Base-by-base conservation (phyloP, 345 rosid genomes). In the Fremontodendron californicum region DNA sequence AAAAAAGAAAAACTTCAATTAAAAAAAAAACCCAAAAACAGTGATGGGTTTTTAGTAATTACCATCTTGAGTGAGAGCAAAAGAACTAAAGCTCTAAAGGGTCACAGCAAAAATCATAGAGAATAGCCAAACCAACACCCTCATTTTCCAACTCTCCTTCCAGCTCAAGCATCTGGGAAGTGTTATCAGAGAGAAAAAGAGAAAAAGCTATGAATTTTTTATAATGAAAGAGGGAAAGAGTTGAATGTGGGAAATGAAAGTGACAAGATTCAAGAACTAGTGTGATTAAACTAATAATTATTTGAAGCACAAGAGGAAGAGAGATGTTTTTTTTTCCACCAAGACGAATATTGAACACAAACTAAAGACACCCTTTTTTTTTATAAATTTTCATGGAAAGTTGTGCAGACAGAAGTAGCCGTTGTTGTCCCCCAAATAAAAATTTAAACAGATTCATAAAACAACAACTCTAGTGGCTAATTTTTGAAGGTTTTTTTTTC, bases 21-120 rank as follows among this genome's bases (percentile, higher is more conserved):
- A 25, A 46, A 62, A 4, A 58, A 37, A 25, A 39, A 16, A 15
- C 1, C 23, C 37, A 39, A 80, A 62, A 19, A 29, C 11, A 27
- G 63, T 73, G 58, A 67, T 18, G 19, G 74, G 42, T n/a, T 7
- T 62, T 78, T 82, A 89, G 48, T 10, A 7, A 55, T 77, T 86
- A 91, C 95, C 95, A 78, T 91, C 95, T 78, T 85, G 85, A 76
- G 85, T 81, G 74, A 91, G 87, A 77, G 90, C 89, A 76, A 80
- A 69, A 27, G 85, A 79, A 65, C 76, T 55, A 66, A 67, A 60
- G 77, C 79, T 81, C 71, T 85, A 72, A 72, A 89, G 84, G 81
- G 87, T 75, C 45, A 80, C 84, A 9, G 79, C 72, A 62, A 72
- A 77, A 78, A 86, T 43, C 64, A 78, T 71, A 31, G 78, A 77